Conservation (phyloP, 2,329 filamentous ascomycete genomes). For the Paraphoma chrysanthemicola region DNA sequence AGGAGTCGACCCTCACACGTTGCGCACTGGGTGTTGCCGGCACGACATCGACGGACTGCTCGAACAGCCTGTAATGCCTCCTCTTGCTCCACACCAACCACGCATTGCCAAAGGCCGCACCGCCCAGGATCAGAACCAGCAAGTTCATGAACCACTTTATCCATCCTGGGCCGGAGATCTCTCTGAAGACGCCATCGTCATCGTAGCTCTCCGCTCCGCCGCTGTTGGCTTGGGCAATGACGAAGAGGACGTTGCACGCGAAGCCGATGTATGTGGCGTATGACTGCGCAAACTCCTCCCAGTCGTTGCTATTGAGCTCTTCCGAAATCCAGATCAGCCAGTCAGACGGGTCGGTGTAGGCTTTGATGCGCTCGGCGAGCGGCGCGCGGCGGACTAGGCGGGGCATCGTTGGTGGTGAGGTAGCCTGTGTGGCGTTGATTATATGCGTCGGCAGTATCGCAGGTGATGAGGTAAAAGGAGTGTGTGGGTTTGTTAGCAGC, state of each 20-base stretch:
- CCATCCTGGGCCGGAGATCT: constrained; percentile 64
- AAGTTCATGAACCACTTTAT: constrained; percentile 71
- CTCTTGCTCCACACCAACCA: constrained; percentile 82
- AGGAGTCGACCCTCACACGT: constrained; percentile 86
- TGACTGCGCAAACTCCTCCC: constrained; percentile 77
- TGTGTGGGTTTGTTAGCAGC: not conserved
- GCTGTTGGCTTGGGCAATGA: constrained; percentile 83
- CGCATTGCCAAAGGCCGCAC: constrained; percentile 76
- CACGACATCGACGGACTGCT: constrained; percentile 77
- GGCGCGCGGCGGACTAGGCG: constrained; percentile 83
- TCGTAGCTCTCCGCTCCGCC: constrained; percentile 55
- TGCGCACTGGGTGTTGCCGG: constrained; percentile 84
- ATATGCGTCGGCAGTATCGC: not conserved
- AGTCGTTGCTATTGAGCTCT: constrained; percentile 88
- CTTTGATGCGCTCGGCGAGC: constrained; percentile 78
- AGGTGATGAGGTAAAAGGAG: not conserved
- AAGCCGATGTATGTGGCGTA: constrained; percentile 80
- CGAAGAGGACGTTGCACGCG: constrained; percentile 77
- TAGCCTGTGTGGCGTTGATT: not conserved
- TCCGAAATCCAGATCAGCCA: constrained; percentile 90
- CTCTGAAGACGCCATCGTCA: constrained; percentile 83
- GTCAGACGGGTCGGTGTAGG: constrained; percentile 85
- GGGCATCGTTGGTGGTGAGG: constrained; percentile 61
- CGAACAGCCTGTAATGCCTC: constrained; percentile 90
- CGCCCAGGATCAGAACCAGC: constrained; percentile 72